Percentiles rank a stretch among this genome's conserved stretches.
Conservation (phyloP, 306 rosid species). For the Albizia julibrissin region DNA sequence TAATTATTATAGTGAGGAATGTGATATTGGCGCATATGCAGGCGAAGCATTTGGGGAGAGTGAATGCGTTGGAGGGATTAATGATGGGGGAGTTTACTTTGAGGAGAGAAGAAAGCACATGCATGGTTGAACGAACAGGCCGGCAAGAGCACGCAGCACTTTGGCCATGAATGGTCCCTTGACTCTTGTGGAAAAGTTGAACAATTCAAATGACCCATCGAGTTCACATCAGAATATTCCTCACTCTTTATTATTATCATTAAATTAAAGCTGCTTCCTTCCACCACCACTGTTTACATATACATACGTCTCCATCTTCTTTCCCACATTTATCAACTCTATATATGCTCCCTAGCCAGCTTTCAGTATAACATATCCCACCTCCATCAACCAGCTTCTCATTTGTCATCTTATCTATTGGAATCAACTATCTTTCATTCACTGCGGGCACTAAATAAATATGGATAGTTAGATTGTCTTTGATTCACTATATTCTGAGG, state of each 20-base stretch:
- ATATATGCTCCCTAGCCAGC: too few species aligned
- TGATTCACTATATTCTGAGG: too few species aligned
- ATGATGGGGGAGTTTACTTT: slow-evolving; percentile 22
- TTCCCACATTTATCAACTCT: neutral
- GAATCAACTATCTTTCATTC: too few species aligned
- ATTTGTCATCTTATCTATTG: too few species aligned
- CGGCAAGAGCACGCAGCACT: slow-evolving; percentile 22
- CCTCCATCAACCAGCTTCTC: too few species aligned
- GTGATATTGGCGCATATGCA: neutral
- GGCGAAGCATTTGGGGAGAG: neutral
- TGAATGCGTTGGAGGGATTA: neutral
- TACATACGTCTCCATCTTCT: slow-evolving; percentile 12
- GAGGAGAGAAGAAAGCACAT: slow-evolving; percentile 15
- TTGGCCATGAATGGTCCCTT: slow-evolving; percentile 21
- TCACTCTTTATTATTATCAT: neutral
- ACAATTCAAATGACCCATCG: slow-evolving; percentile 33
- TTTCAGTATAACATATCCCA: too few species aligned
- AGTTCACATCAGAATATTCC: slow-evolving; percentile 16
- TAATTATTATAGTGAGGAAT: neutral
- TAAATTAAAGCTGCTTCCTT: slow-evolving; percentile 2
- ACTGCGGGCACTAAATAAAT: too few species aligned
- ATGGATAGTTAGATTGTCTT: too few species aligned
- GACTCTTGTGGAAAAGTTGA: slow-evolving; percentile 3
- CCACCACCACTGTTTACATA: neutral
- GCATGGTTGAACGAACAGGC: slow-evolving; percentile 1